Base-by-base conservation (phyloP, 441 rosid genomes). In the Geranium incanum region DNA sequence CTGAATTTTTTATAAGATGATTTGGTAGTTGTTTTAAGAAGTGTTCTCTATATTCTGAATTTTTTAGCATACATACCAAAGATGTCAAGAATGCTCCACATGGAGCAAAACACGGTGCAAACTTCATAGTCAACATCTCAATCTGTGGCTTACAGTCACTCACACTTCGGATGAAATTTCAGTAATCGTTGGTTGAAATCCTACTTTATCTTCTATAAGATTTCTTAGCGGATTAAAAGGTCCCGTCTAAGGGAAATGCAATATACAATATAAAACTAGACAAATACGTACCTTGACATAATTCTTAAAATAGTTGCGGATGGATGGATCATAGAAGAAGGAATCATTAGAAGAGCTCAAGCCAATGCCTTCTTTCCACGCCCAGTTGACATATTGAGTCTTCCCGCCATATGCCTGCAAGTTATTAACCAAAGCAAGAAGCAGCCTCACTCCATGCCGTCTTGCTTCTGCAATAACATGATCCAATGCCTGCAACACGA, bases 331-430 rank as follows among this genome's bases (percentile, higher is more conserved):
- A 38, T 80, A 94, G 84, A 86, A 93, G 93, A 94, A 94, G 13
- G 97, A 92, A 81, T 94, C 99, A 72, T 94, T 92, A 6, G 92
- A 90, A 0, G 97, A 87, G 81, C 95, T 92, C 84, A 92, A 82
- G 66, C 90, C 97, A 77, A 89, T 41, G 38, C 99, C 97, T 83
- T 92, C 99, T 73, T 90, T 83, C 97, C 93, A 88, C 5, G 97
- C 99, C 97, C 99, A 94, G 18, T 89, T 84, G 69, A 94, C 97
- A 36, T 94, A 92, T 77, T 90, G 97, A 38, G 93, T 86, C 79
- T 94, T 94, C 57, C 97, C 98, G 59, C 98, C 98, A 71, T 88
- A 94, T 36, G 93, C 86, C 41, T 86, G 87, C 74, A 91, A 83
- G 83, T 94, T 94, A 67, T 94, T 92, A 28, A 90, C 95, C 69